Conservation (phyloP, 2,329 filamentous ascomycete species). For the Berkeleyomyces basicola region DNA sequence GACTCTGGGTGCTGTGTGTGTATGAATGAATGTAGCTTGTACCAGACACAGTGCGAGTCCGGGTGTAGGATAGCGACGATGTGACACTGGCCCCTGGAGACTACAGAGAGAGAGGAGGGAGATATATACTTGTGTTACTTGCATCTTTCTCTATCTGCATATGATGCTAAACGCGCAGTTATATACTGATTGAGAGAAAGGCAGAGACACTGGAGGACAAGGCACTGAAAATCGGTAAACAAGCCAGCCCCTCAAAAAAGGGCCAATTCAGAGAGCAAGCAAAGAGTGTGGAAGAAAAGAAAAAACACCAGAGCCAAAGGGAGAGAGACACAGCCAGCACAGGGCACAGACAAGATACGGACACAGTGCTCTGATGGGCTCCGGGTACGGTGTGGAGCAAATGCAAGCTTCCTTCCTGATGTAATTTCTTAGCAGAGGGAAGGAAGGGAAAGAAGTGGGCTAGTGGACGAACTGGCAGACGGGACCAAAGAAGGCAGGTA, state of each 20-base stretch:
- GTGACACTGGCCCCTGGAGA: slow-evolving; percentile 1
- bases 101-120: background rate
- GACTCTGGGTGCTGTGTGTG: too few relatives aligned
- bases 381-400: background rate
- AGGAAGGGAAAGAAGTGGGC: background rate
- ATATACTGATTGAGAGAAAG: background rate
- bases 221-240: background rate
- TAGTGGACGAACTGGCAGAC: background rate
- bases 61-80: background rate
- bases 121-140: background rate
- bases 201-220: background rate
- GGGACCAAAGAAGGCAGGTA: background rate
- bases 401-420: background rate
- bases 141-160: too few relatives aligned
- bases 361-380: background rate
- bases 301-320: background rate
- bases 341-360: background rate
- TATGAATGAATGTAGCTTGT: too few relatives aligned
- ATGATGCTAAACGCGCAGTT: too few relatives aligned
- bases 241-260: background rate
- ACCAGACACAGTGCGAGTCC: background rate
- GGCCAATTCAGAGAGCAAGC: background rate
- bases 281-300: background rate
- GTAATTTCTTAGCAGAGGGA: background rate
- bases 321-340: background rate